Evolutionary conservation across 176 grass and related monocot species (phyloP), one percentile per base, ranked within the genome.

Genomic region (Phragmites australis): DNA sequence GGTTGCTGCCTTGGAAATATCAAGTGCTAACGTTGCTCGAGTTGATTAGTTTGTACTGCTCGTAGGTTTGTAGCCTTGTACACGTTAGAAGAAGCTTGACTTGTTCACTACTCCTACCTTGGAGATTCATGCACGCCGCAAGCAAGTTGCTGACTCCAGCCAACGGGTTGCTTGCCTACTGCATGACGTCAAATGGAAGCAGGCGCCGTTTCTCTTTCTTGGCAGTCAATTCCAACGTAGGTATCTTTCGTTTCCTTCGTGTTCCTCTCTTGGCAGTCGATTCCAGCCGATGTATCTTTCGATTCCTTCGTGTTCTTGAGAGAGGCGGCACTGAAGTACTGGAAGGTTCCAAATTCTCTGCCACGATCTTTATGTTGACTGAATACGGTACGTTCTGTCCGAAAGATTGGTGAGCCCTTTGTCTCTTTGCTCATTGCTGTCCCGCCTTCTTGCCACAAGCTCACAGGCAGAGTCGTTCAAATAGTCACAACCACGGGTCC

Each of bases 161-260:
- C n/a, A n/a, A n/a, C n/a, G n/a, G n/a, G n/a, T n/a, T 59, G 72
- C 72, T 84, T 57, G 43, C 82, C 15, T 59, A 40, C 52, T 26
- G 40, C 27, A 48, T 60, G 62, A 77, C 75, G 66, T 79, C 53
- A 64, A 79, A 70, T 40, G 4, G 52, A 37, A 67, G 30, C n/a
- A n/a, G n/a, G n/a, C n/a, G n/a, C n/a, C n/a, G n/a, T n/a, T n/a
- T n/a, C n/a, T n/a, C n/a, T n/a, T n/a, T n/a, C n/a, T n/a, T n/a
- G n/a, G n/a, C n/a, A n/a, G n/a, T n/a, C n/a, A n/a, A n/a, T n/a
- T n/a, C n/a, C n/a, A n/a, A n/a, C n/a, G n/a, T 51, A 21, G 47
- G 23, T 23, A 0, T 12, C 46, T 19, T 26, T 7, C 22, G 49
- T 8, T 17, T 70, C 6, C n/a, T n/a, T n/a, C n/a, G n/a, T n/a